These are phyloP conservation scores for Penicillium sp. DNA, from an alignment of 2,329 filamentous ascomycete genomes.

Conservation along the genomic window DNA sequence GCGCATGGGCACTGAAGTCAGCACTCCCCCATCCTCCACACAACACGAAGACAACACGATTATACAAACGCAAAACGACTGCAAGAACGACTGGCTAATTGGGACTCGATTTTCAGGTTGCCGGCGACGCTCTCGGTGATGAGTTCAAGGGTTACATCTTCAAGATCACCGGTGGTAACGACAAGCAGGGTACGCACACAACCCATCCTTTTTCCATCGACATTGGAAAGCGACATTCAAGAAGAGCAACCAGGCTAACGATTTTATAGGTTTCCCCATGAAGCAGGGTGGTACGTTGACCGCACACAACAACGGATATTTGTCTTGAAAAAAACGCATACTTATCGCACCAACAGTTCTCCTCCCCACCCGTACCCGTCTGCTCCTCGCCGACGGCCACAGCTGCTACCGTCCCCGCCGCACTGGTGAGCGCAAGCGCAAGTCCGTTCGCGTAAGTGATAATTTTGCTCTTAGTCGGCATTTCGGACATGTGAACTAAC, in stretches of 20 bases:
- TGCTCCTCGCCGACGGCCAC: slow-evolving; percentile 94
- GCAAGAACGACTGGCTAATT: slow-evolving; percentile 34
- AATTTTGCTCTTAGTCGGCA: no score
- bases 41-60: slow-evolving; percentile 9
- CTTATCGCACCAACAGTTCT: slow-evolving; percentile 56
- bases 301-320: slow-evolving; percentile 24
- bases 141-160: slow-evolving; percentile 99
- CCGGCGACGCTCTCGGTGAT: slow-evolving; percentile 92
- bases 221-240: background rate
- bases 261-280: slow-evolving; percentile 81
- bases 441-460: slow-evolving; percentile 72
- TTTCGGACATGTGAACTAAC: no score
- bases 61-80: slow-evolving; percentile 14
- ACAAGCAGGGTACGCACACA: slow-evolving; percentile 78
- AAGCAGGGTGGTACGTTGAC: slow-evolving; percentile 79
- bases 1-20: slow-evolving; percentile 68
- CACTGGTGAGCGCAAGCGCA: slow-evolving; percentile 98
- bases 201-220: slow-evolving; percentile 4
- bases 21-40: slow-evolving; percentile 28
- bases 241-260: slow-evolving; percentile 27
- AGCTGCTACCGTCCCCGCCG: slow-evolving; percentile 98
- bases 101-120: slow-evolving; percentile 60
- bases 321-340: slow-evolving; percentile 16
- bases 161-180: slow-evolving; percentile 99
- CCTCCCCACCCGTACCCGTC: slow-evolving; percentile 96